Conservation (phyloP, 306 rosid species). For the Begonia fuchsioides region DNA sequence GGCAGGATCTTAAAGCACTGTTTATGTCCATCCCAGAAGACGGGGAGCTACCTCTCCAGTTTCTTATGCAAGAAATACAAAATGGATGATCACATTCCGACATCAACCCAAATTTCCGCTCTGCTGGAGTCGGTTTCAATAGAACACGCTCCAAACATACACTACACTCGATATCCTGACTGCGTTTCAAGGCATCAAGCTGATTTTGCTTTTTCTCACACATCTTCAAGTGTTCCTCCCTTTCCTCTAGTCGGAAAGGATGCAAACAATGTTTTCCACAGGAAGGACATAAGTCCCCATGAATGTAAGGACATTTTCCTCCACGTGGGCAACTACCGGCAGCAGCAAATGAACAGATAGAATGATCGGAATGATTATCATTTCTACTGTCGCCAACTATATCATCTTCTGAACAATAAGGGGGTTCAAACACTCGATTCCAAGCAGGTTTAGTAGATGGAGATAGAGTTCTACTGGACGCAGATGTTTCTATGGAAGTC, state of each 20-base stretch:
- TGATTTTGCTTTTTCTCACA: slow-evolving; percentile 69
- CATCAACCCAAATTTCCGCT: slow-evolving; percentile 82
- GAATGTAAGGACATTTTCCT: slow-evolving; percentile 73
- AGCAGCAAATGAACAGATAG: slow-evolving; percentile 93
- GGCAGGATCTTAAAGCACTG: slow-evolving; percentile 83
- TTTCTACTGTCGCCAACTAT: slow-evolving; percentile 27
- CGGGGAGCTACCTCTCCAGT: slow-evolving; percentile 94
- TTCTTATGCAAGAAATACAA: slow-evolving; percentile 87
- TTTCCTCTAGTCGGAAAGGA: slow-evolving; percentile 74
- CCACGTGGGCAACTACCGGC: slow-evolving; percentile 90
- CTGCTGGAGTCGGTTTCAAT: slow-evolving; percentile 62
- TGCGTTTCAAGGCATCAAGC: slow-evolving; percentile 63
- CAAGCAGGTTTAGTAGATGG: slow-evolving; percentile 33
- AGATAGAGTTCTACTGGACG: slow-evolving; percentile 27
- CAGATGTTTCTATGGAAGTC: slow-evolving; percentile 23
- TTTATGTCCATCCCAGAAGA: slow-evolving; percentile 82
- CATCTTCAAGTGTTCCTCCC: slow-evolving; percentile 58
- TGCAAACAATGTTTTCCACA: slow-evolving; percentile 89
- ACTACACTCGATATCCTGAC: slow-evolving; percentile 97
- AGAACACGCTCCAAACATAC: slow-evolving; percentile 94
- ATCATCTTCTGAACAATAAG: slow-evolving; percentile 23
- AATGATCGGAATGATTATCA: slow-evolving; percentile 37
- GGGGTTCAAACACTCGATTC: slow-evolving; percentile 29
- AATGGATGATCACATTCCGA: slow-evolving; percentile 97
- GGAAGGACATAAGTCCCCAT: slow-evolving; percentile 73